A percentile compares a stretch with the other conserved stretches of the same genome.
Evolutionary conservation across 2,329 filamentous ascomycete genomes (phyloP).

Genomic region (Venturia asperata): DNA sequence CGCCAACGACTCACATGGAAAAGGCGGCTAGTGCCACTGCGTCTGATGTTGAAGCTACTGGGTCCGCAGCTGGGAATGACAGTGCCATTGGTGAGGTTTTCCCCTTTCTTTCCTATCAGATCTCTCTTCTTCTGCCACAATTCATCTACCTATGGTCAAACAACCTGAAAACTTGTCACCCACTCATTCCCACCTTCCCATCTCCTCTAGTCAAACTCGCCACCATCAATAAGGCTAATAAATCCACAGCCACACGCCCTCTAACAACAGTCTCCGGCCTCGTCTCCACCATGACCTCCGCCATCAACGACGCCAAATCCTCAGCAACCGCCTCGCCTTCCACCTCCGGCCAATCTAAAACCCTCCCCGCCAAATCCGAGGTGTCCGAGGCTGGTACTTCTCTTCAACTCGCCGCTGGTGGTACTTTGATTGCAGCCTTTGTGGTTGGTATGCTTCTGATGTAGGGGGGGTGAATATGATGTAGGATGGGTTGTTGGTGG

Average conservation of each 20-base stretch:
- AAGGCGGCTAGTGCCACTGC: constrained; percentile 12
- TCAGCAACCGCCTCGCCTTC: background rate
- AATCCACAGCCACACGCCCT: background rate
- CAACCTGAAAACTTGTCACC: too few species aligned
- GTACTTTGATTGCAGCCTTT: background rate
- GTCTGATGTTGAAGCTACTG: constrained; percentile 21
- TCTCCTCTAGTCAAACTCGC: background rate
- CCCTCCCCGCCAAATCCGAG: background rate
- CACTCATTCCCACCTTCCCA: background rate
- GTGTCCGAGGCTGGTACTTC: background rate
- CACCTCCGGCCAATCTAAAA: background rate
- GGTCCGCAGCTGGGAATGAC: constrained; percentile 21
- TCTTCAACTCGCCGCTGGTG: background rate
- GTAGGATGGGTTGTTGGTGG: background rate
- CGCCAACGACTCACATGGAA: constrained; percentile 18
- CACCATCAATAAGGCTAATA: background rate
- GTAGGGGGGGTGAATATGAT: background rate
- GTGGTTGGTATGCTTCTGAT: background rate
- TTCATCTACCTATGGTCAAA: background rate
- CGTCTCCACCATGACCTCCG: constrained; percentile 20
- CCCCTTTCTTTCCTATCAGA: background rate
- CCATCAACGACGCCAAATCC: background rate
- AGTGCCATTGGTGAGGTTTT: background rate
- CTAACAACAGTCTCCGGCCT: background rate
- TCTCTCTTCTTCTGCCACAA: background rate